phyloP scores from a whole-genome alignment of 2,329 filamentous ascomycete species.

The Colletotrichum musicola region DNA sequence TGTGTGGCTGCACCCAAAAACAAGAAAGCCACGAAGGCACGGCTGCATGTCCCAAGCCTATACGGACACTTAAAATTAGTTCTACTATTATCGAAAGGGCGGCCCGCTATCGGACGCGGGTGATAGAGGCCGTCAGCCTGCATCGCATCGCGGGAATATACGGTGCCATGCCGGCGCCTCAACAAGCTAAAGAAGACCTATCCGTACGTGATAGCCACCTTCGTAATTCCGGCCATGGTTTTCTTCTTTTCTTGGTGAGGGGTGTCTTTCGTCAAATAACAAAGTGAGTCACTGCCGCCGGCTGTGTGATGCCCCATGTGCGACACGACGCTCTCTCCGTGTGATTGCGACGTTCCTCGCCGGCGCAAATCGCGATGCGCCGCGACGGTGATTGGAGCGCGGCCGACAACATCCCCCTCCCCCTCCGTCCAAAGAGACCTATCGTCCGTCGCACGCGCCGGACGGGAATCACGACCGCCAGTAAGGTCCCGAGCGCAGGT shows the following conservation, averaged over 20 bases:
- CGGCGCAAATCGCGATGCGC: slow-evolving; percentile 24
- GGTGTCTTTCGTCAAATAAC: neutral
- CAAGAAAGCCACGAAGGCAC: too few relatives aligned
- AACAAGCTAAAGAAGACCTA: neutral
- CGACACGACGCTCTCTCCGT: neutral
- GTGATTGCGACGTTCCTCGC: slow-evolving; percentile 2
- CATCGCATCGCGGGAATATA: too few relatives aligned
- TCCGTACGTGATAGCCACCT: neutral
- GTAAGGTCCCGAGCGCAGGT: slow-evolving; percentile 24
- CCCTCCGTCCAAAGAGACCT: neutral
- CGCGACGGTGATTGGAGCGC: slow-evolving; percentile 36
- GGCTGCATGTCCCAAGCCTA: too few relatives aligned
- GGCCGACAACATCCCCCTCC: too few relatives aligned
- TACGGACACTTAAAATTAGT: too few relatives aligned
- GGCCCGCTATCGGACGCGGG: slow-evolving; percentile 30
- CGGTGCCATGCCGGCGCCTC: slow-evolving; percentile 1
- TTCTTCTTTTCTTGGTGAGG: neutral
- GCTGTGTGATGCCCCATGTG: neutral
- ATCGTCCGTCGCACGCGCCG: slow-evolving; percentile 12
- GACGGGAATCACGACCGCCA: neutral
- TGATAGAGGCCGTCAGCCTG: neutral
- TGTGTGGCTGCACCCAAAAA: too few relatives aligned
- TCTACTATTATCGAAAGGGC: neutral
- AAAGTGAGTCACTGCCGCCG: slow-evolving; percentile 3
- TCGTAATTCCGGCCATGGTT: neutral